These are phyloP conservation scores for Raddia distichophylla DNA, from an alignment of 176 grass and related monocot genomes.

Conservation along the genomic window DNA sequence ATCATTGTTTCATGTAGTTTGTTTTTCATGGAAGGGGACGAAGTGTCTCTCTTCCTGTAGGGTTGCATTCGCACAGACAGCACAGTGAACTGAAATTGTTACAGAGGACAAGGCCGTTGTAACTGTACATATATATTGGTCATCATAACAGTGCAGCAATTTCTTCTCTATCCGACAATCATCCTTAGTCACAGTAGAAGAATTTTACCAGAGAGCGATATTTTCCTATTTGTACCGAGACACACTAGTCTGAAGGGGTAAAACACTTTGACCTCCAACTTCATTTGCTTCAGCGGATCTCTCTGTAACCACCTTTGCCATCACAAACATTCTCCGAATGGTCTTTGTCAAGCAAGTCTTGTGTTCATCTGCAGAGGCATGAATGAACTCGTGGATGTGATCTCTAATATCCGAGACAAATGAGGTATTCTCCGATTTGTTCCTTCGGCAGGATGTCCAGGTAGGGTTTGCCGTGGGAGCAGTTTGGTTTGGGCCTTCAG, in stretches of 20 bases:
- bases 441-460: conserved; percentile 60
- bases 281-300: conserved; percentile 48
- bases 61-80: neutral
- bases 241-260: conserved; percentile 65
- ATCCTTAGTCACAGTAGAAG: neutral
- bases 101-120: neutral
- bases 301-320: conserved; percentile 64
- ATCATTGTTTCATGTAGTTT: neutral
- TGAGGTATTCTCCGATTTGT: conserved; percentile 53
- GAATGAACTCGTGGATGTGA: conserved; percentile 74
- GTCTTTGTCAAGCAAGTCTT: conserved; percentile 72
- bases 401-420: conserved; percentile 70
- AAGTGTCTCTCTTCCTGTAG: neutral
- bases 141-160: neutral
- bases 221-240: conserved; percentile 17
- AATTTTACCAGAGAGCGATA: neutral
- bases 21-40: neutral
- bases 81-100: neutral
- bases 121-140: conserved; percentile 37
- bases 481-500: conserved; percentile 29
- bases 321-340: conserved; percentile 72
- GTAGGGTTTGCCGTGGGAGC: conserved; percentile 38
- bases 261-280: conserved; percentile 47
- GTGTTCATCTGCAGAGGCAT: conserved; percentile 80
- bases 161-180: neutral